phyloP scores from a whole-genome alignment of 2,329 filamentous ascomycete genomes.

The Meredithiella fracta region DNA sequence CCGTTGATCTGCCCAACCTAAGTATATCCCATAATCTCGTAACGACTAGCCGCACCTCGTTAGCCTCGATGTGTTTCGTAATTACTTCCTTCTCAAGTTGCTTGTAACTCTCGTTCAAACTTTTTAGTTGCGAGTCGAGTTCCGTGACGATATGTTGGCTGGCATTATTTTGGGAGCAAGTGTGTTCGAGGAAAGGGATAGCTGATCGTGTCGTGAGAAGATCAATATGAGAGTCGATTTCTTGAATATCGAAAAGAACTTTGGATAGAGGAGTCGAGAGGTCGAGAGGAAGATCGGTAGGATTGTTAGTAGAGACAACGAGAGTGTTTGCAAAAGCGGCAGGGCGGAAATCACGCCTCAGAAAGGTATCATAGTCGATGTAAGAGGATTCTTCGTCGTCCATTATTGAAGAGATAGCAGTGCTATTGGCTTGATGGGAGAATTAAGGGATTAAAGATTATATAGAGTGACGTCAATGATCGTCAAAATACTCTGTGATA shows the following conservation, averaged over 20 bases:
- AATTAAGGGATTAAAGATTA: neutral
- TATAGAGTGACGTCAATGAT: constrained; percentile 1
- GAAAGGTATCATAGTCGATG: constrained; percentile 88
- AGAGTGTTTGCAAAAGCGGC: constrained; percentile 74
- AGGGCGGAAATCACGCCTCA: constrained; percentile 67
- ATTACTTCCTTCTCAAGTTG: constrained; percentile 76
- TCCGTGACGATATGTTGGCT: constrained; percentile 56
- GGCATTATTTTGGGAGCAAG: constrained; percentile 54
- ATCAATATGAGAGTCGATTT: constrained; percentile 93
- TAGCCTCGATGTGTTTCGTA: constrained; percentile 68
- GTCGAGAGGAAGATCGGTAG: constrained; percentile 76
- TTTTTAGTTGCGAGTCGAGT: constrained; percentile 64
- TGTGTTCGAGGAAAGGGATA: constrained; percentile 63
- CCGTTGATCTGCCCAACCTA: constrained; percentile 57
- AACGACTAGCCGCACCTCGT: constrained; percentile 63
- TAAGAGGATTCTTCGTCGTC: constrained; percentile 54
- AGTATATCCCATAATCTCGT: constrained; percentile 68
- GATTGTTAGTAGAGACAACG: constrained; percentile 79
- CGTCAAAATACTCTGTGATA: too few species aligned
- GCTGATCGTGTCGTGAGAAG: constrained; percentile 71
- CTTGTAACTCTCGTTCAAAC: constrained; percentile 68
- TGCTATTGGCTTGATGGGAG: neutral
- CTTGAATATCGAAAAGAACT: constrained; percentile 90
- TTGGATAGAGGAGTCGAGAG: constrained; percentile 85
- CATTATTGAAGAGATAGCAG: constrained; percentile 1